phyloP scores from a whole-genome alignment of 179 eudicot genomes.

The Silene noctiflora region DNA sequence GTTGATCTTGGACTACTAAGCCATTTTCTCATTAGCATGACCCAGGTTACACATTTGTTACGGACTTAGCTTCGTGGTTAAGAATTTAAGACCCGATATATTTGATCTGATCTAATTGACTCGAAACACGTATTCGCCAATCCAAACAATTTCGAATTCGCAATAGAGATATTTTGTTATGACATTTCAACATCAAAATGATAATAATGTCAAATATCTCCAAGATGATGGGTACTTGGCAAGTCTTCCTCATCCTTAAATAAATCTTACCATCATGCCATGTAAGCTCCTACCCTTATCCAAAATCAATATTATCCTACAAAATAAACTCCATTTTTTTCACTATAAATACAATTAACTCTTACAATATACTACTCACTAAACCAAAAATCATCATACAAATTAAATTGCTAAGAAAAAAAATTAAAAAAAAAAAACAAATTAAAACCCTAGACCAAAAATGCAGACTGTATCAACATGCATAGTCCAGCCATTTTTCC shows the following conservation, averaged over 20 bases:
- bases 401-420: not conserved
- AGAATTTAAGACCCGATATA: too few relatives aligned
- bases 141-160: too few relatives aligned
- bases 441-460: not conserved
- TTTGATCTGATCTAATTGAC: too few relatives aligned
- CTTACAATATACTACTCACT: not conserved
- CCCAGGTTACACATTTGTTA: too few relatives aligned
- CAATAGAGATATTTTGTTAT: not conserved
- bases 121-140: too few relatives aligned
- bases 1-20: too few relatives aligned
- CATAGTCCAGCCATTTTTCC: constrained; percentile 25
- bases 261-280: constrained; percentile 20
- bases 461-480: constrained; percentile 39
- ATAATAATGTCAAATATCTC: constrained; percentile 15
- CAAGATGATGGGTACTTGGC: constrained; percentile 15
- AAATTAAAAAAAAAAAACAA: not conserved
- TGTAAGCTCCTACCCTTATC: constrained; percentile 17
- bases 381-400: not conserved
- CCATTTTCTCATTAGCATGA: not conserved
- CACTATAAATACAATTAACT: not conserved
- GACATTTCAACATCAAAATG: not conserved
- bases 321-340: not conserved
- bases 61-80: too few relatives aligned
- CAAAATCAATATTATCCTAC: constrained; percentile 12
- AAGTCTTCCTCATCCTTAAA: not conserved